phyloP scores from a whole-genome alignment of 495 filamentous ascomycete genomes.

The Penicillium herquei region DNA sequence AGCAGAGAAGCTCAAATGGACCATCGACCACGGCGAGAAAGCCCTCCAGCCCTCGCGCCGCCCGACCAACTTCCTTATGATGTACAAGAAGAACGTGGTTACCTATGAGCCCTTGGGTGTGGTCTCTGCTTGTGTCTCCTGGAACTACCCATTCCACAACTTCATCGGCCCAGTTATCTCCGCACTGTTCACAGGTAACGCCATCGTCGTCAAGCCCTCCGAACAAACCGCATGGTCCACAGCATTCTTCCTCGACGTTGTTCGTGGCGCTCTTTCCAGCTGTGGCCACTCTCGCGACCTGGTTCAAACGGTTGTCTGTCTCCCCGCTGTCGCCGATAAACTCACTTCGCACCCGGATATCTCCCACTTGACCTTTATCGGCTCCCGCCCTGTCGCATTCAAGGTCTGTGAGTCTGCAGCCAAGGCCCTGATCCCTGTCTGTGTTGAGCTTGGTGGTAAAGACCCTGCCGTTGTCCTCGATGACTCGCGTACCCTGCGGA shows the following conservation, averaged over 20 bases:
- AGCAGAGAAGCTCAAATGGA: constrained; percentile 92
- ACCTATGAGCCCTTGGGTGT: constrained; percentile 91
- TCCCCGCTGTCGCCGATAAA: constrained; percentile 75
- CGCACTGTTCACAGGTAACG: constrained; percentile 89
- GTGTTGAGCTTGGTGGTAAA: constrained; percentile 92
- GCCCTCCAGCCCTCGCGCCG: constrained; percentile 69
- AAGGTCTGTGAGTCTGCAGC: constrained; percentile 84
- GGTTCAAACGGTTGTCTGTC: constrained; percentile 82
- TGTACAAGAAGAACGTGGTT: constrained; percentile 92
- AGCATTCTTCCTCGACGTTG: constrained; percentile 73
- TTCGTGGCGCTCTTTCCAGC: constrained; percentile 70
- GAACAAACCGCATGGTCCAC: constrained; percentile 93
- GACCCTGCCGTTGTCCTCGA: constrained; percentile 92
- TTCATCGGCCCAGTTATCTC: constrained; percentile 88
- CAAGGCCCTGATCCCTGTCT: constrained; percentile 76
- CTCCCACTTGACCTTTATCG: constrained; percentile 96
- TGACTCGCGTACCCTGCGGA: constrained; percentile 55
- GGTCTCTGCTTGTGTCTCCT: constrained; percentile 87
- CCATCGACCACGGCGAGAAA: constrained; percentile 84
- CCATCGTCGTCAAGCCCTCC: constrained; percentile 84
- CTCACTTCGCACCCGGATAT: constrained; percentile 86
- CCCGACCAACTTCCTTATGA: constrained; percentile 85
- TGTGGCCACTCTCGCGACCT: constrained; percentile 83
- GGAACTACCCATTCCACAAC: constrained; percentile 98
- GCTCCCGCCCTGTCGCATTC: constrained; percentile 81